phyloP scores from a whole-genome alignment of 1,284 basidiomycete genomes.

The Anthracocystis panici-leucophaei region DNA sequence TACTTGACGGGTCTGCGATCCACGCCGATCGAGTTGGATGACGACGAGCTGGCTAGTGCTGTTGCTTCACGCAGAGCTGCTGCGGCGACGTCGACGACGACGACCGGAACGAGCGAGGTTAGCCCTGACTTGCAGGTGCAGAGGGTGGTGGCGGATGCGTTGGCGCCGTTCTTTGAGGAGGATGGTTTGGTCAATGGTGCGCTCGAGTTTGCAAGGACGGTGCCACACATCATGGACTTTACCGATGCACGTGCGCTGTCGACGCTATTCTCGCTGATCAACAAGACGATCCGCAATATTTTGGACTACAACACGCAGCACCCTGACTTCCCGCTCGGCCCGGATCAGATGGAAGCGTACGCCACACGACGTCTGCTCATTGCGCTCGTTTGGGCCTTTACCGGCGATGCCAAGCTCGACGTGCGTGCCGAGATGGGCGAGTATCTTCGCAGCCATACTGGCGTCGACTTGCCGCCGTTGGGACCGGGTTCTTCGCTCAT shows the following conservation, averaged over 20 bases:
- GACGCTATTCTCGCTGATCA: constrained; percentile 95
- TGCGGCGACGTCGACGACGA: constrained; percentile 46
- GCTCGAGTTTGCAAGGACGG: constrained; percentile 81
- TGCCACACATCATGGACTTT: constrained; percentile 99
- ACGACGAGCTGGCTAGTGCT: constrained; percentile 76
- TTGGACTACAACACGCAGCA: constrained; percentile 96
- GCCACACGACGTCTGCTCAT: constrained; percentile 90
- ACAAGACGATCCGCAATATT: constrained; percentile 93
- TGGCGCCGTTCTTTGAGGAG: constrained; percentile 74
- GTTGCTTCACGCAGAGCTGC: constrained; percentile 75
- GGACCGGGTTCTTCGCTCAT: constrained; percentile 84
- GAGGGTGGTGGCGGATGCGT: constrained; percentile 77
- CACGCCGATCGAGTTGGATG: constrained; percentile 87
- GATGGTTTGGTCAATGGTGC: constrained; percentile 83
- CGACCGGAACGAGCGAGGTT: constrained; percentile 64
- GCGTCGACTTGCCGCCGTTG: constrained; percentile 84
- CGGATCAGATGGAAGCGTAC: constrained; percentile 88
- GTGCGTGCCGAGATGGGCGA: constrained; percentile 90
- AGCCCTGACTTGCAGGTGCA: constrained; percentile 80
- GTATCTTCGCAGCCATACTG: constrained; percentile 85
- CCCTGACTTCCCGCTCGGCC: constrained; percentile 88
- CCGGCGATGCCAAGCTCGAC: constrained; percentile 92
- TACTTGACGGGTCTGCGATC: constrained; percentile 84
- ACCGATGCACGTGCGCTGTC: constrained; percentile 89
- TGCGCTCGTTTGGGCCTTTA: constrained; percentile 96